These are phyloP conservation scores for Anastatica hierochuntica DNA, from an alignment of 345 rosid genomes.

Conservation along the genomic window DNA sequence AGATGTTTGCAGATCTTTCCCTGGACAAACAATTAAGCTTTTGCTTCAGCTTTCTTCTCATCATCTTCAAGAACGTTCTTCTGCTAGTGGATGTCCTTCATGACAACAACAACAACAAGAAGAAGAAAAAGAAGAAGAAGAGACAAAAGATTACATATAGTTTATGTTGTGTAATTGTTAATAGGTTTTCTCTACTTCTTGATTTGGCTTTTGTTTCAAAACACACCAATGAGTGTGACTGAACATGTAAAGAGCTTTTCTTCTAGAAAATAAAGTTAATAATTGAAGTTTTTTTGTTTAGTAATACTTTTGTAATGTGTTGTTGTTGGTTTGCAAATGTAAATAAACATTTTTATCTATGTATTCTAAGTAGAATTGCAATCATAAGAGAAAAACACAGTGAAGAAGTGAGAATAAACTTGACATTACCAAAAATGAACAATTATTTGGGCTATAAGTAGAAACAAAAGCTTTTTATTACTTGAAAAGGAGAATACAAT, in stretches of 20 bases:
- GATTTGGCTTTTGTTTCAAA: not conserved
- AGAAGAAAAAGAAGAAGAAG: not conserved
- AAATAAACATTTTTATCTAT: too few relatives aligned
- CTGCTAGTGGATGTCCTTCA: conserved; percentile 24
- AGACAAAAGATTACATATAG: conserved; percentile 12
- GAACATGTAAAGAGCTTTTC: conserved; percentile 15
- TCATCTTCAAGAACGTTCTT: conserved; percentile 31
- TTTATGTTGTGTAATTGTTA: conserved; percentile 30
- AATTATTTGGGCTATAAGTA: too few relatives aligned
- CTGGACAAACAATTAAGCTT: conserved; percentile 51
- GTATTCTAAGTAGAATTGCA: too few relatives aligned
- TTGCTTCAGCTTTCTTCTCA: conserved; percentile 53
- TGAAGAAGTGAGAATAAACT: too few relatives aligned
- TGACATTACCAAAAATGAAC: too few relatives aligned
- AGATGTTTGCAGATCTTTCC: conserved; percentile 46
- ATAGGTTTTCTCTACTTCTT: conserved; percentile 6
- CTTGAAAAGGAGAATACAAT: too few relatives aligned
- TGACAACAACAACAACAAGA: conserved; percentile 25
- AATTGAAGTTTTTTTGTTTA: not conserved
- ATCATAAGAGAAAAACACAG: too few relatives aligned
- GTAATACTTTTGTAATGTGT: not conserved
- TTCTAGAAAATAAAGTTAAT: not conserved
- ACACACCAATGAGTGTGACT: not conserved
- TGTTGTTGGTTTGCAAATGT: conserved; percentile 11
- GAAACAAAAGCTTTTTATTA: too few relatives aligned